A percentile compares a stretch with the other conserved stretches of the same genome.
phyloP scores from a whole-genome alignment of 371 early-diverging fungal species.

The Haplosporangium sp. region DNA sequence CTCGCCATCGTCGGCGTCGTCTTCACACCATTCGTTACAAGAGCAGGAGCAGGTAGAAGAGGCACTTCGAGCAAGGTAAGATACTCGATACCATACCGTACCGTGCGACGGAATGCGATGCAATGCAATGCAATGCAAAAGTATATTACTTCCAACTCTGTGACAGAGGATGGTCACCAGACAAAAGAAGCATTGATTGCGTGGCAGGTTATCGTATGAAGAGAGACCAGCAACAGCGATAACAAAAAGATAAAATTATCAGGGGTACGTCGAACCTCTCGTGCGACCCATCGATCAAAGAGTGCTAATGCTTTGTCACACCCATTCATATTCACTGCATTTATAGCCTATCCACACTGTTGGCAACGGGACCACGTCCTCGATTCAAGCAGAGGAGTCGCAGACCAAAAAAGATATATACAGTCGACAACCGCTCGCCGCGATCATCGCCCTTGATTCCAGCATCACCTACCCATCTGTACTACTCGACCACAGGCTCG shows the following conservation, averaged over 20 bases:
- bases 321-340: background rate
- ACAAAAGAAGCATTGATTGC: too few species aligned
- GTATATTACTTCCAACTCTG: too few species aligned
- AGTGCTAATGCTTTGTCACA: background rate
- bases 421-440: slow-evolving; percentile 41
- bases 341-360: slow-evolving; percentile 46
- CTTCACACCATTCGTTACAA: slow-evolving; percentile 38
- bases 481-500: slow-evolving; percentile 45
- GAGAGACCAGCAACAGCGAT: too few species aligned
- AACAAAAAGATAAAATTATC: too few species aligned
- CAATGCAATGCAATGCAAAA: too few species aligned
- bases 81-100: background rate
- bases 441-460: slow-evolving; percentile 51
- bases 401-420: slow-evolving; percentile 53
- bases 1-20: slow-evolving; percentile 29
- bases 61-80: slow-evolving; percentile 56
- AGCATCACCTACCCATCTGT: slow-evolving; percentile 51
- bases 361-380: slow-evolving; percentile 46
- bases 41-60: slow-evolving; percentile 55
- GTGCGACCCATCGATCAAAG: background rate
- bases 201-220: too few species aligned
- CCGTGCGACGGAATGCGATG: too few species aligned
- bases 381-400: slow-evolving; percentile 40
- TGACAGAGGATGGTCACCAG: too few species aligned
- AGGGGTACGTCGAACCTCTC: background rate